Percentiles rank a stretch among this genome's conserved stretches.
Conservation (phyloP, 2,329 filamentous ascomycete genomes). For the Colletotrichum chrysophilum region DNA sequence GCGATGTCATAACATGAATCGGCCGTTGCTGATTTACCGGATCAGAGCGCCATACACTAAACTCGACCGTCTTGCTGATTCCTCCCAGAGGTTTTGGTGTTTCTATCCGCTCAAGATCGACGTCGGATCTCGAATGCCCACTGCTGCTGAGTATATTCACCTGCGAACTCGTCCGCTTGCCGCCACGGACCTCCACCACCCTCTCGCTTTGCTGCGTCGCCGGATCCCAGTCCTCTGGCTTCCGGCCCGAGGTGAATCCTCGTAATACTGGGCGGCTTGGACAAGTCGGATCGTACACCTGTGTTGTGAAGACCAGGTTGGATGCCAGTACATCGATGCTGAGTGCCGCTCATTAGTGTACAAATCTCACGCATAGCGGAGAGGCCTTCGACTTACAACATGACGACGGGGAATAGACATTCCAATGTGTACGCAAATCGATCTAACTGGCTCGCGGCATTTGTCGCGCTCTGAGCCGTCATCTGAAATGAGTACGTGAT, state of each 20-base stretch:
- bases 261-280: not conserved
- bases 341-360: not conserved
- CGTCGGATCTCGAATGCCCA: not conserved
- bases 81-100: not conserved
- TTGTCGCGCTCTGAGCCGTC: slow-evolving; percentile 39
- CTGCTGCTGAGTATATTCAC: not conserved
- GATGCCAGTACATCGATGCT: slow-evolving; percentile 40
- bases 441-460: slow-evolving; percentile 41
- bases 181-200: not conserved
- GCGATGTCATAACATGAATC: not conserved
- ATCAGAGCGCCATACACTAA: not conserved
- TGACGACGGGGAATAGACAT: slow-evolving; percentile 45
- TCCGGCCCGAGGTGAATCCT: not conserved
- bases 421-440: slow-evolving; percentile 47
- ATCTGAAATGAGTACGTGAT: slow-evolving; percentile 46
- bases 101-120: not conserved
- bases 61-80: slow-evolving; percentile 8
- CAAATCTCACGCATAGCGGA: fast-evolving
- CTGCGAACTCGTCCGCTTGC: not conserved
- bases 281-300: not conserved
- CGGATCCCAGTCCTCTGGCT: not conserved
- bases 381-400: slow-evolving; percentile 35
- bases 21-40: not conserved
- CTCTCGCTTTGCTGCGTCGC: not conserved
- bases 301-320: slow-evolving; percentile 29